Conservation (phyloP, 306 rosid genomes). For the Vigna angularis region DNA sequence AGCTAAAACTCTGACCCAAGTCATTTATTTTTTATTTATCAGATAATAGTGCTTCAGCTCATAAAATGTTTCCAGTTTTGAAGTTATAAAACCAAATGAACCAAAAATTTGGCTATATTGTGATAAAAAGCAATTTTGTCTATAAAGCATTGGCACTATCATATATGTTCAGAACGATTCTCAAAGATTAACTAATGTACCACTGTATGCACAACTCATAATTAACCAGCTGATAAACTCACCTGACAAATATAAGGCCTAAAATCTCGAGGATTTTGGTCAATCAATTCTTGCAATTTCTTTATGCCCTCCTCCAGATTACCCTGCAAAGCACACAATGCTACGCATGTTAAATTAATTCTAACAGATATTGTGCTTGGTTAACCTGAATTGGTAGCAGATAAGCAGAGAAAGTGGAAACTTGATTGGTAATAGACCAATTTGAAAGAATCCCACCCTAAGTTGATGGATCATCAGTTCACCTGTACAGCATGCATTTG, state of each 20-base stretch:
- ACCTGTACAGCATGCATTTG: constrained; percentile 92
- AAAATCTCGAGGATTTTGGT: constrained; percentile 85
- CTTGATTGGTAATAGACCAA: constrained; percentile 2
- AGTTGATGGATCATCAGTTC: constrained; percentile 26
- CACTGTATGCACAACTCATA: not conserved
- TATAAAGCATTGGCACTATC: not conserved
- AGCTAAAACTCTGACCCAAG: not conserved
- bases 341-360: constrained; percentile 30
- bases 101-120: not conserved
- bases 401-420: constrained; percentile 31
- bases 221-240: constrained; percentile 43
- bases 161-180: not conserved
- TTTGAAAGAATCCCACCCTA: constrained; percentile 24
- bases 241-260: constrained; percentile 96
- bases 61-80: not conserved
- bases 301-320: constrained; percentile 77
- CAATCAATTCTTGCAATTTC: constrained; percentile 69
- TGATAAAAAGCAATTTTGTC: not conserved
- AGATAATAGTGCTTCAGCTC: constrained; percentile 2
- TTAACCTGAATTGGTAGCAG: constrained; percentile 5
- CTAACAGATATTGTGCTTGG: constrained; percentile 2
- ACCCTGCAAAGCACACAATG: constrained; percentile 63
- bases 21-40: not conserved
- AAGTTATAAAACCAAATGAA: not conserved
- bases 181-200: not conserved